phyloP scores from a whole-genome alignment of 257 asterid species.

The Ajuga chamaepitys region DNA sequence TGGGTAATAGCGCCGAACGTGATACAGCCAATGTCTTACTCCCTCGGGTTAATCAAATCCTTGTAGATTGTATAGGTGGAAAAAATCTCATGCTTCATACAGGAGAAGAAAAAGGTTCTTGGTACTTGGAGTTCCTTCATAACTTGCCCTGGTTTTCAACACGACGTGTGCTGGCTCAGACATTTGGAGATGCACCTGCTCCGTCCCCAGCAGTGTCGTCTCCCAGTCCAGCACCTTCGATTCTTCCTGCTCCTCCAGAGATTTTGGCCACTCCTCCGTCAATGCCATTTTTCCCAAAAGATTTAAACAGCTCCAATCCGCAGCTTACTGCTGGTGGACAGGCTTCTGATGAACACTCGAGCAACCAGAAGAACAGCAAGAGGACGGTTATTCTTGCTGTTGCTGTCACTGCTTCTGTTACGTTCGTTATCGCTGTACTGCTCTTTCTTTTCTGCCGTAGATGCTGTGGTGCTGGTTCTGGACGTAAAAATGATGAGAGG shows the following conservation, averaged over 20 bases:
- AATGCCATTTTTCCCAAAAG: conserved; percentile 37
- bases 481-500: conserved; percentile 62
- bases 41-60: conserved; percentile 44
- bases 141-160: conserved; percentile 27
- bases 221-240: conserved; percentile 45
- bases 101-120: conserved; percentile 35
- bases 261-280: conserved; percentile 39
- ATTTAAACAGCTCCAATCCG: conserved; percentile 18
- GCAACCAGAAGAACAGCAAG: conserved; percentile 23
- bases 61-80: conserved; percentile 48
- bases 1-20: conserved; percentile 16
- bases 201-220: conserved; percentile 37
- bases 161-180: conserved; percentile 48
- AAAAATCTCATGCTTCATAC: conserved; percentile 22
- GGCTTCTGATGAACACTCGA: conserved; percentile 25
- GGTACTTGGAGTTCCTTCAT: conserved; percentile 33
- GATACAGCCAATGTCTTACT: conserved; percentile 19
- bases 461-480: conserved; percentile 35
- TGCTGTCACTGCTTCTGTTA: conserved; percentile 54
- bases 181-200: conserved; percentile 44
- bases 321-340: conserved; percentile 25
- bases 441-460: conserved; percentile 53
- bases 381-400: conserved; percentile 52
- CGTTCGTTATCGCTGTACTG: conserved; percentile 38
- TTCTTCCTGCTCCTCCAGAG: conserved; percentile 19